Evolutionary conservation across 2,329 filamentous ascomycete species (phyloP).

Genomic region (Penicillium hordei): DNA sequence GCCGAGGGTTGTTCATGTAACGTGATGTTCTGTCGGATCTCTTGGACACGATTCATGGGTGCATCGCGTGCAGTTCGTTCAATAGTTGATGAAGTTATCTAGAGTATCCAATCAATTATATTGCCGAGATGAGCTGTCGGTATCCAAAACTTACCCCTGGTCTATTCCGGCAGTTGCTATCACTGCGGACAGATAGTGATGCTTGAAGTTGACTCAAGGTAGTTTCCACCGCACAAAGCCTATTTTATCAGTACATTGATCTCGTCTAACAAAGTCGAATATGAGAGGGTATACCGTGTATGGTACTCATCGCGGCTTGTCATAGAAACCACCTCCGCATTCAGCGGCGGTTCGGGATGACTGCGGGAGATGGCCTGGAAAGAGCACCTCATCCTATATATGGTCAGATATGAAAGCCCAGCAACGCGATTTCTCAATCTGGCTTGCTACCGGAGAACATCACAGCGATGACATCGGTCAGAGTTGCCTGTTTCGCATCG

Average conservation of each 20-base stretch:
- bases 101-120: neutral
- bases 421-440: neutral
- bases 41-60: slow-evolving; percentile 20
- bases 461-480: slow-evolving; percentile 18
- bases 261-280: rapidly evolving
- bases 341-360: neutral
- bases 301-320: neutral
- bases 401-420: neutral
- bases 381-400: neutral
- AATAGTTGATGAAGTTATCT: slow-evolving; percentile 5
- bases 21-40: slow-evolving; percentile 17
- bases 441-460: slow-evolving; percentile 2
- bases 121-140: neutral
- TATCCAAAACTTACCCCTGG: neutral
- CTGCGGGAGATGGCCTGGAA: neutral
- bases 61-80: slow-evolving; percentile 18
- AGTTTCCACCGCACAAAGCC: neutral
- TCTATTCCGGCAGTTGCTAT: neutral
- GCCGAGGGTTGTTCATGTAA: neutral
- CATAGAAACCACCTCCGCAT: neutral
- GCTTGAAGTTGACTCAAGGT: neutral
- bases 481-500: neutral
- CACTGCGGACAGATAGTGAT: neutral
- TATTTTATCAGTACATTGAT: neutral
- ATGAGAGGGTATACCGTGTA: neutral